Evolutionary conservation across 2,329 filamentous ascomycete species (phyloP).

Genomic region (Trichoderma gracile): DNA sequence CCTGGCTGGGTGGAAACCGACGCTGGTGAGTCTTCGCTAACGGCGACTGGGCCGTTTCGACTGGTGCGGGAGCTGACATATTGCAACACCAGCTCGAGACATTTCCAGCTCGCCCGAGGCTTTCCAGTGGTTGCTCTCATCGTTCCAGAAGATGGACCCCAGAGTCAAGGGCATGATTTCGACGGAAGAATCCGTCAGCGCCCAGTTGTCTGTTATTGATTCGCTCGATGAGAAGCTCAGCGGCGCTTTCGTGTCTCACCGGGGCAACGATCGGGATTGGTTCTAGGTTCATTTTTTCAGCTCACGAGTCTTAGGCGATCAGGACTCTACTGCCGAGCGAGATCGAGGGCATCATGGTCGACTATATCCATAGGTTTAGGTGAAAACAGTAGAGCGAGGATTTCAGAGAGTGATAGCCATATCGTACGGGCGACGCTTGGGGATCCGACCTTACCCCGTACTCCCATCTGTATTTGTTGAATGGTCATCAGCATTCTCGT

Average conservation of each 20-base stretch:
- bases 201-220: not conserved
- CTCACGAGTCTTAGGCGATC: no score
- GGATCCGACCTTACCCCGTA: no score
- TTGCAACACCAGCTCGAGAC: not conserved
- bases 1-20: conserved; percentile 3
- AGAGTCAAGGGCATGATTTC: conserved; percentile 9
- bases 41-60: not conserved
- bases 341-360: no score
- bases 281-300: not conserved
- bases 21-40: not conserved
- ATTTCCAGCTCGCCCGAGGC: not conserved
- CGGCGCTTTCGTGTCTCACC: not conserved
- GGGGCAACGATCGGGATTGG: not conserved
- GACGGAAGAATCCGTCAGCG: not conserved
- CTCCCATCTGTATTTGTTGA: no score
- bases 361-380: no score
- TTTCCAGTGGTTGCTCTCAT: not conserved
- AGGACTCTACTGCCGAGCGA: no score
- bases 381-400: no score
- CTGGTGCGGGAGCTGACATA: not conserved
- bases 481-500: no score
- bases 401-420: no score
- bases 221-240: not conserved
- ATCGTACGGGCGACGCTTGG: no score
- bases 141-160: conserved; percentile 1